Percentiles rank a stretch among this genome's conserved stretches.
Evolutionary conservation across 2,329 filamentous ascomycete genomes (phyloP).

Genomic region (Helotiales sp.): DNA sequence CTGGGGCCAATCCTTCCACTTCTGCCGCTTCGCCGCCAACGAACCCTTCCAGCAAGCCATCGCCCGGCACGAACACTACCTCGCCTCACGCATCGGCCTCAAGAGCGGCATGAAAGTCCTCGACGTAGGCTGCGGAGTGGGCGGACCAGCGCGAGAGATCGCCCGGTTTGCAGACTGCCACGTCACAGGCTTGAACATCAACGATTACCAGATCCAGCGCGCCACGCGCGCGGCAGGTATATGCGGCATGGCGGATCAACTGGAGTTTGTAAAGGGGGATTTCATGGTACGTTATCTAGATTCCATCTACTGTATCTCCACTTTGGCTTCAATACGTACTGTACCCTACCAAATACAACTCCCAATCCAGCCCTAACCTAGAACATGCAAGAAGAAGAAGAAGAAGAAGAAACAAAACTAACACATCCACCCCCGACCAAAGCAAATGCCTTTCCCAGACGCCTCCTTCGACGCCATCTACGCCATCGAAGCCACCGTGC

Average conservation of each 20-base stretch:
- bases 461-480: conserved; percentile 95
- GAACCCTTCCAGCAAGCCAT: conserved; percentile 92
- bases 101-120: conserved; percentile 87
- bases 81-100: conserved; percentile 87
- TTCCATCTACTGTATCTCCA: too few relatives aligned
- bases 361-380: too few relatives aligned
- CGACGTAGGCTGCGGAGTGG: conserved; percentile 96
- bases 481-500: conserved; percentile 95
- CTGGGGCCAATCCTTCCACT: conserved; percentile 96
- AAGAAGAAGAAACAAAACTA: not conserved
- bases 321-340: too few relatives aligned
- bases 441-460: conserved; percentile 94
- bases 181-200: conserved; percentile 95
- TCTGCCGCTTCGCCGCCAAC: conserved; percentile 87
- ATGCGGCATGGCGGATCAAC: conserved; percentile 79
- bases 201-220: conserved; percentile 97
- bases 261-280: conserved; percentile 90
- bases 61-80: conserved; percentile 96
- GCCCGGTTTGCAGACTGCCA: conserved; percentile 93
- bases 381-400: not conserved
- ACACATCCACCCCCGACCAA: not conserved
- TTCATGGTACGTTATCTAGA: conserved; percentile 84
- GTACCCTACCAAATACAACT: too few relatives aligned
- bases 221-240: conserved; percentile 84
- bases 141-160: conserved; percentile 93